These are phyloP conservation scores for Phyllostachys edulis DNA, from an alignment of 176 grass and related monocot genomes.

Conservation along the genomic window DNA sequence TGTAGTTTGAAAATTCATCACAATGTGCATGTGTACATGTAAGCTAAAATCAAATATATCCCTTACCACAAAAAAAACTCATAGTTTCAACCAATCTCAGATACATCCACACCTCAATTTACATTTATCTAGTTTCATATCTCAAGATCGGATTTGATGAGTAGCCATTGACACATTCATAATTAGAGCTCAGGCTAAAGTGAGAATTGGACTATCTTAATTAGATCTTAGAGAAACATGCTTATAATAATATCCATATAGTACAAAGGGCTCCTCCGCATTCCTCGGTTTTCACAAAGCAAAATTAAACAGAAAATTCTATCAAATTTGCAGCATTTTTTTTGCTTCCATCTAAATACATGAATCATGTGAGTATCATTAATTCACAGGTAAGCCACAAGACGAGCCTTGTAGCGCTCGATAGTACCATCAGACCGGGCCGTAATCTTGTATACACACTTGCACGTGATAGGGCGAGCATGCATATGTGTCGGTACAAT, in stretches of 20 bases:
- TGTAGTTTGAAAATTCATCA: slow-evolving; percentile 23
- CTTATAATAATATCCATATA: not conserved
- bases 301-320: not conserved
- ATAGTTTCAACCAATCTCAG: not conserved
- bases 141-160: not conserved
- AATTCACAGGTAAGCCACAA: slow-evolving; percentile 18
- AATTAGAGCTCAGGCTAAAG: slow-evolving; percentile 1
- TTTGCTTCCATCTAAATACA: slow-evolving; percentile 17
- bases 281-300: slow-evolving; percentile 9
- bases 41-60: slow-evolving; percentile 1
- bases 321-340: slow-evolving; percentile 2
- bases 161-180: not conserved
- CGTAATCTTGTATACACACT: no score
- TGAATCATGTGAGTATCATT: slow-evolving; percentile 10
- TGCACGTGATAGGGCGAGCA: no score
- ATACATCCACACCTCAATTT: not conserved
- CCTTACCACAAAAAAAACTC: not conserved
- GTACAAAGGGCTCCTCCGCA: slow-evolving; percentile 2
- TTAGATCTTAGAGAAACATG: not conserved
- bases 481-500: no score
- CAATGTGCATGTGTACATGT: not conserved
- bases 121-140: slow-evolving; percentile 11
- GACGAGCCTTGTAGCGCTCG: no score
- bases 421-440: no score
- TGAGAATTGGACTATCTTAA: not conserved